Percentiles rank a stretch among this genome's conserved stretches.
Evolutionary conservation across 2,329 filamentous ascomycete genomes (phyloP).

Genomic region (Bipolaris oryzae): DNA sequence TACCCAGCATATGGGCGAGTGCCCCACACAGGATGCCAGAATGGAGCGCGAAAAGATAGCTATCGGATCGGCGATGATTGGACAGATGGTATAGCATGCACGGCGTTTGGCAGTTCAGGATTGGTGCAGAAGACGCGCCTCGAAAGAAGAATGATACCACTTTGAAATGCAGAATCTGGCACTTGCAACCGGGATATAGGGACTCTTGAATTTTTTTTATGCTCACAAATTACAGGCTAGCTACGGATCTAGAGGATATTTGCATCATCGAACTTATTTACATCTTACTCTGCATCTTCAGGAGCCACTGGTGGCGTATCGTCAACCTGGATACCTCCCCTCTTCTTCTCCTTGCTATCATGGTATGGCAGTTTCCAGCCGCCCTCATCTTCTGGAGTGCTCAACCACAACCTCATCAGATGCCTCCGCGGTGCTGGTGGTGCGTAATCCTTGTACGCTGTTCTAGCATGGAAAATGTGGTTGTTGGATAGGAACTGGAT

Average conservation of each 20-base stretch:
- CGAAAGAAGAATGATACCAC: constrained; percentile 38
- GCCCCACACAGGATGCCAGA: constrained; percentile 20
- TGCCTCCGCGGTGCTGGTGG: constrained; percentile 75
- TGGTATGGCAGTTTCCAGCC: constrained; percentile 85
- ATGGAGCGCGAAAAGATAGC: constrained; percentile 29
- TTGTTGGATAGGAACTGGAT: constrained; percentile 85
- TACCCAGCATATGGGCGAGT: constrained; percentile 4
- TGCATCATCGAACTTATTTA: not conserved
- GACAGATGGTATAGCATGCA: constrained; percentile 18
- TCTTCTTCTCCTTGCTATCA: constrained; percentile 82
- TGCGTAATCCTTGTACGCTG: constrained; percentile 75
- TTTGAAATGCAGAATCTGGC: constrained; percentile 13
- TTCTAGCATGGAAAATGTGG: constrained; percentile 81
- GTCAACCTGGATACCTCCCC: constrained; percentile 87
- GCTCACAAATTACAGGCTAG: constrained; percentile 3
- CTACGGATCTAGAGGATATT: not conserved
- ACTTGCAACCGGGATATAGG: constrained; percentile 4
- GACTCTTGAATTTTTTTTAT: not conserved
- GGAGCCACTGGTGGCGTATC: constrained; percentile 76
- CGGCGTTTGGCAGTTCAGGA: constrained; percentile 27
- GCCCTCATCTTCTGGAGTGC: constrained; percentile 79
- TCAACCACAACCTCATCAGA: constrained; percentile 82
- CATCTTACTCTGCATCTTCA: constrained; percentile 72
- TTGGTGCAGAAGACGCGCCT: constrained; percentile 23
- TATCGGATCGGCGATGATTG: constrained; percentile 17